These are phyloP conservation scores for Ceratobasidium sp. DNA, from an alignment of 1,284 basidiomycete genomes.

Conservation along the genomic window DNA sequence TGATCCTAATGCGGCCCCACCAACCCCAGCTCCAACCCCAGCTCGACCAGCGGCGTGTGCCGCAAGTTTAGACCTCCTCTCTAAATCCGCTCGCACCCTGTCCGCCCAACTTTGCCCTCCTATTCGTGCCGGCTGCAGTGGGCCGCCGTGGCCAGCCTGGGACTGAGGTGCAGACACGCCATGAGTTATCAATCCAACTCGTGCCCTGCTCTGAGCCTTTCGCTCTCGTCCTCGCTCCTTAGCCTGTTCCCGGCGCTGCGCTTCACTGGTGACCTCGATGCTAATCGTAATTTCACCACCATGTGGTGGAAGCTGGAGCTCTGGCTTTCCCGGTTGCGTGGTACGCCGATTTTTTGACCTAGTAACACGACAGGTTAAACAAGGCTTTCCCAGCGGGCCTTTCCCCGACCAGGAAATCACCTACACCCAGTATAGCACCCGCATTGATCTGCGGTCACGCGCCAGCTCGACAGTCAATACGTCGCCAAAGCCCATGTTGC, in stretches of 20 bases:
- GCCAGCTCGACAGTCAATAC: conserved; percentile 72
- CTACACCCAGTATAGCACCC: conserved; percentile 80
- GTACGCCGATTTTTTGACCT: conserved; percentile 33
- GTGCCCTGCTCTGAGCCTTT: not conserved
- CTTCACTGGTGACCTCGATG: conserved; percentile 52
- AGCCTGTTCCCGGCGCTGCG: conserved; percentile 6
- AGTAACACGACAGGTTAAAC: conserved; percentile 2
- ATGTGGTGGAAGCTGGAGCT: conserved; percentile 57
- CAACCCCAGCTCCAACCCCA: conserved; percentile 50
- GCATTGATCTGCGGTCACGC: conserved; percentile 70
- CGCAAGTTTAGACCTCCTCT: conserved; percentile 23
- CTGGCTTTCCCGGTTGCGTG: conserved; percentile 56
- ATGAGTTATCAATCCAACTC: not conserved
- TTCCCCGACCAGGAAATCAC: conserved; percentile 51
- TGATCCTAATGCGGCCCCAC: conserved; percentile 9
- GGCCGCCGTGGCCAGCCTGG: not conserved
- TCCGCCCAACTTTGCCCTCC: conserved; percentile 27
- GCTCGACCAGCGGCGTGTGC: conserved; percentile 54
- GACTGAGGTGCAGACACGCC: not conserved
- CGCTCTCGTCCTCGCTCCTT: conserved; percentile 16
- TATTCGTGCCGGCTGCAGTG: not conserved
- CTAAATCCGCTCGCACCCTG: conserved; percentile 22
- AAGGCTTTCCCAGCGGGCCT: not conserved
- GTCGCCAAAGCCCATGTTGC: conserved; percentile 80
- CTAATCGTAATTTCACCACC: conserved; percentile 68